These are phyloP conservation scores for Talaromyces piceae DNA, from an alignment of 2,329 filamentous ascomycete species.

Conservation along the genomic window DNA sequence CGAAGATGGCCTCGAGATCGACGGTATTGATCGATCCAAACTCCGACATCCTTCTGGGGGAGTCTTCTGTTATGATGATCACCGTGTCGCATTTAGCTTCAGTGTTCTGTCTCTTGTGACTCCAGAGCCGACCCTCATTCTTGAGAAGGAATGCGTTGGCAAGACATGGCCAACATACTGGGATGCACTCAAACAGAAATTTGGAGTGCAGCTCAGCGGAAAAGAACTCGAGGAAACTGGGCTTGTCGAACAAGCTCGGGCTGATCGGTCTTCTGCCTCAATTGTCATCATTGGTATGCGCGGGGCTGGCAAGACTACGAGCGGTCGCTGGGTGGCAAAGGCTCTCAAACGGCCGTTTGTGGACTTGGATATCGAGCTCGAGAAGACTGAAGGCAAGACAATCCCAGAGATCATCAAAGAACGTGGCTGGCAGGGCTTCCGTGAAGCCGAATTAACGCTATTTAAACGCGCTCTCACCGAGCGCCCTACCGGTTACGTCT, in stretches of 20 bases:
- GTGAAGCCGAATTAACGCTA: constrained; percentile 67
- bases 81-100: constrained; percentile 97
- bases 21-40: constrained; percentile 48
- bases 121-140: constrained; percentile 64
- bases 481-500: constrained; percentile 67
- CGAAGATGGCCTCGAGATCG: constrained; percentile 78
- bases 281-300: constrained; percentile 97
- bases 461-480: constrained; percentile 67
- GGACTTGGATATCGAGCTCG: constrained; percentile 83
- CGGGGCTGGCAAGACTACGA: constrained; percentile 92
- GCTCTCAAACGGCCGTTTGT: constrained; percentile 69
- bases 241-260: constrained; percentile 28
- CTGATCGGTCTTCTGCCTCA: constrained; percentile 49
- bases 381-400: constrained; percentile 61
- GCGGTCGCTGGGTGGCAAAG: constrained; percentile 74
- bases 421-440: constrained; percentile 81
- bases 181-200: constrained; percentile 75
- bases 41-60: constrained; percentile 53
- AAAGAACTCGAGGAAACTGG: constrained; percentile 49
- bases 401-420: constrained; percentile 80
- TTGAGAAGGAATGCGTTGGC: constrained; percentile 85
- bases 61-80: constrained; percentile 92
- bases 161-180: constrained; percentile 99
- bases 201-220: constrained; percentile 69
- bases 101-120: constrained; percentile 73